phyloP scores from a whole-genome alignment of 2,329 filamentous ascomycete species.

The Phialophora tarda region DNA sequence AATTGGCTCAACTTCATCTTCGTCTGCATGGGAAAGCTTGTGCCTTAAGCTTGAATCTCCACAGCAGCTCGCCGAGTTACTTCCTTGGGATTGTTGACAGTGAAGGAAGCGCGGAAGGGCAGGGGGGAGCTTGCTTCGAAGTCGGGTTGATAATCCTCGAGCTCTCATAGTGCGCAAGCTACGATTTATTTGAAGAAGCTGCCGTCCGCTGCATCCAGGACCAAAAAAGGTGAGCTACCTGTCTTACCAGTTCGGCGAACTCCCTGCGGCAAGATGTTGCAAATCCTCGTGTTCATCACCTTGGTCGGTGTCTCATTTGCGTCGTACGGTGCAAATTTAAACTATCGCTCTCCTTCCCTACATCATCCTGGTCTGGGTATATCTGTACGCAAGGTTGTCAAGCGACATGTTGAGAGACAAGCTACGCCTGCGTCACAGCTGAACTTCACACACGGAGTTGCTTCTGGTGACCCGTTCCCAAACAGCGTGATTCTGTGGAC shows the following conservation, averaged over 20 bases:
- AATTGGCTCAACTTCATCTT: constrained; percentile 10
- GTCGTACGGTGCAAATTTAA: constrained; percentile 58
- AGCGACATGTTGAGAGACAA: constrained; percentile 57
- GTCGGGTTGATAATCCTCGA: constrained; percentile 7
- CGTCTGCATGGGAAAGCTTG: constrained; percentile 17
- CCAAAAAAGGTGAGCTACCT: constrained; percentile 15
- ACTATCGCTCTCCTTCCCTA: constrained; percentile 70
- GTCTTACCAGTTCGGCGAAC: neutral
- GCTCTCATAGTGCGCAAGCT: constrained; percentile 12
- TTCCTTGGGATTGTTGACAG: neutral
- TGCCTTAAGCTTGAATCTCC: constrained; percentile 7
- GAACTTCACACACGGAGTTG: constrained; percentile 69
- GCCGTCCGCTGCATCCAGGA: neutral
- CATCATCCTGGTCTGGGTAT: constrained; percentile 69
- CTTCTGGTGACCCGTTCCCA: constrained; percentile 54
- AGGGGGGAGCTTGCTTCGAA: constrained; percentile 3
- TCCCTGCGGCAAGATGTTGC: constrained; percentile 28
- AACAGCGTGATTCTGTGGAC: constrained; percentile 55
- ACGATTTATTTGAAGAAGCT: constrained; percentile 8
- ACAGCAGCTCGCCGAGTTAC: constrained; percentile 4
- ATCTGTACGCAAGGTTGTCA: constrained; percentile 66
- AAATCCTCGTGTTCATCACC: constrained; percentile 23
- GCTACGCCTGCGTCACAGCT: constrained; percentile 55
- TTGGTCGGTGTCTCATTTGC: constrained; percentile 29
- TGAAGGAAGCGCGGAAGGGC: constrained; percentile 6